These are phyloP conservation scores for Zygotorulaspora florentina DNA, from an alignment of 805 yeast genomes.

Conservation along the genomic window DNA sequence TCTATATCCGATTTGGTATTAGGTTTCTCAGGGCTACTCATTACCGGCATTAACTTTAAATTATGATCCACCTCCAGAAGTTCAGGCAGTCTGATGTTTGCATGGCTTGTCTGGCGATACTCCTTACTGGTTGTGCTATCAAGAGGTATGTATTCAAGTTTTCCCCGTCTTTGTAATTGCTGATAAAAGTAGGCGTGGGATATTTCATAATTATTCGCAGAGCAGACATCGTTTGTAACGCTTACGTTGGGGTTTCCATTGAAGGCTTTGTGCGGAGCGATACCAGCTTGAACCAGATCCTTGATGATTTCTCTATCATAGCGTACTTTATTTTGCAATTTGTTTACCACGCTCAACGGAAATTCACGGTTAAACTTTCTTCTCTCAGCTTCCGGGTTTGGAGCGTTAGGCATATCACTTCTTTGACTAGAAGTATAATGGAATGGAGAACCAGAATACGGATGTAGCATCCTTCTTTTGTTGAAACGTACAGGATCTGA, in stretches of 20 bases:
- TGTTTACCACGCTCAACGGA: conserved; percentile 11
- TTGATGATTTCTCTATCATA: conserved; percentile 12
- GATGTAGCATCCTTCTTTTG: background rate
- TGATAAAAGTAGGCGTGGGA: conserved; percentile 24
- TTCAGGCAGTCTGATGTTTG: background rate
- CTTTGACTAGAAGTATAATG: conserved; percentile 2
- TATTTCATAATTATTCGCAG: conserved; percentile 25
- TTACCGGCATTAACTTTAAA: background rate
- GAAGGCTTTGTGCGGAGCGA: conserved; percentile 22
- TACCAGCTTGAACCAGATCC: conserved; percentile 21
- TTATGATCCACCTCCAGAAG: background rate
- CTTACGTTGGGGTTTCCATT: conserved; percentile 16
- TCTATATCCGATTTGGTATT: background rate
- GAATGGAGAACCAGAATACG: background rate
- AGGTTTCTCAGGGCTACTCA: conserved; percentile 1
- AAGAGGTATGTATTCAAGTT: conserved; percentile 14
- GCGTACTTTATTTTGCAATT: conserved; percentile 5
- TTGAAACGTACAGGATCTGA: background rate
- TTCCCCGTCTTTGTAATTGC: conserved; percentile 23
- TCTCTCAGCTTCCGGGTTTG: conserved; percentile 16
- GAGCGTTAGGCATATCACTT: background rate
- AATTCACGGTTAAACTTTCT: conserved; percentile 19
- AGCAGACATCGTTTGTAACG: conserved; percentile 31
- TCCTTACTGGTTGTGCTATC: conserved; percentile 4
- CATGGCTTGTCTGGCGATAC: background rate